Percentiles rank a stretch among this genome's conserved stretches.
Conservation (phyloP, 2,329 filamentous ascomycete genomes). For the Arthroderma sp. region DNA sequence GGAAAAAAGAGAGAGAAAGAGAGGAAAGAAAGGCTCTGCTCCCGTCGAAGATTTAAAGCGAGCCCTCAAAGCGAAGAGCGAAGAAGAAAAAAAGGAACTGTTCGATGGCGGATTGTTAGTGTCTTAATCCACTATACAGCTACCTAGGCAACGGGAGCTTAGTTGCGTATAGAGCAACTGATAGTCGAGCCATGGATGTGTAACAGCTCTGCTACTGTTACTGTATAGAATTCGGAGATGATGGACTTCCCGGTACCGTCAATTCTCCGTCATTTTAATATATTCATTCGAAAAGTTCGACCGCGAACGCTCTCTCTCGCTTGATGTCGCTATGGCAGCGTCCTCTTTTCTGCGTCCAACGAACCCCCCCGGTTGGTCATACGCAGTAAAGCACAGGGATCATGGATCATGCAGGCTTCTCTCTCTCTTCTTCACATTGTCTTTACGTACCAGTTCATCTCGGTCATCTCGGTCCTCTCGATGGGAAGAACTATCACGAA, state of each 20-base stretch:
- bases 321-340: background rate
- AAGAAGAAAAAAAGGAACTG: slow-evolving; percentile 3
- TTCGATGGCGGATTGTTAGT: slow-evolving; percentile 3
- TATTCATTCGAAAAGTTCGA: background rate
- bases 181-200: slow-evolving; percentile 1
- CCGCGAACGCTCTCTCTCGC: too few relatives aligned
- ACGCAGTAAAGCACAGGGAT: background rate
- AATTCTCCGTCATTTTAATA: background rate
- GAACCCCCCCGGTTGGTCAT: background rate
- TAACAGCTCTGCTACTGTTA: slow-evolving; percentile 2
- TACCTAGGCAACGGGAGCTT: slow-evolving; percentile 5
- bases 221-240: background rate
- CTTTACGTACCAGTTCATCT: background rate
- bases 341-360: too few relatives aligned
- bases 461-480: too few relatives aligned
- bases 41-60: background rate
- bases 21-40: background rate
- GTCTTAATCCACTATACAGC: slow-evolving; percentile 4
- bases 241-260: background rate
- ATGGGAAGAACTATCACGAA: too few relatives aligned
- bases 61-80: background rate
- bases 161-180: background rate
- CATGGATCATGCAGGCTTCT: background rate
- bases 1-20: background rate
- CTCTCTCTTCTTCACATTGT: too few relatives aligned